phyloP scores from a whole-genome alignment of 148 eudicot genomes.

The Amaranthus cruentus region DNA sequence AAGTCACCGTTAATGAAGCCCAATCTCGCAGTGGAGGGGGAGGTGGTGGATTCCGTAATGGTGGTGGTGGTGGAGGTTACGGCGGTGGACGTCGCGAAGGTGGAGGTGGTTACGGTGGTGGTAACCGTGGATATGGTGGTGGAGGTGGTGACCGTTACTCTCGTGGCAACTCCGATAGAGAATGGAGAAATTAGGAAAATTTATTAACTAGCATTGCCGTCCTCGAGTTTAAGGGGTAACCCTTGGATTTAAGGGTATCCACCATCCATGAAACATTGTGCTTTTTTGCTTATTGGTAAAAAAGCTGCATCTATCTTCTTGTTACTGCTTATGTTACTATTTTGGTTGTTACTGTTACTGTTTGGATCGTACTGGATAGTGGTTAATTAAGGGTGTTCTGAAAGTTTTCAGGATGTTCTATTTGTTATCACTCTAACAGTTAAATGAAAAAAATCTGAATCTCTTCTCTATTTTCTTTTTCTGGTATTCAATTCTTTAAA shows the following conservation, averaged over 20 bases:
- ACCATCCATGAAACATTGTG: too few relatives aligned
- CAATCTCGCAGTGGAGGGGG: conserved; percentile 62
- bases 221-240: not conserved
- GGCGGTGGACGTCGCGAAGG: conserved; percentile 27
- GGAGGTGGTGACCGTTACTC: conserved; percentile 8
- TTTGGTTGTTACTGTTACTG: not conserved
- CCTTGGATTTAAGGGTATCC: too few relatives aligned
- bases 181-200: conserved; percentile 44
- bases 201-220: not conserved
- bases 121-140: conserved; percentile 26
- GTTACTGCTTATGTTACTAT: not conserved
- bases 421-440: too few relatives aligned
- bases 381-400: too few relatives aligned
- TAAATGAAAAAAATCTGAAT: too few relatives aligned
- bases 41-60: conserved; percentile 19
- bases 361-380: too few relatives aligned
- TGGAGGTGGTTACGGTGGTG: conserved; percentile 26
- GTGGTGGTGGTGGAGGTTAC: conserved; percentile 20
- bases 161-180: conserved; percentile 32
- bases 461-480: too few relatives aligned
- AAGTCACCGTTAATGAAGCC: conserved; percentile 80
- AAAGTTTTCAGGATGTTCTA: too few relatives aligned
- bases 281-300: not conserved
- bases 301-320: not conserved
- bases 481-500: too few relatives aligned